Evolutionary conservation across 129 eudicot genomes (phyloP).

Genomic region (Daucus carota): DNA sequence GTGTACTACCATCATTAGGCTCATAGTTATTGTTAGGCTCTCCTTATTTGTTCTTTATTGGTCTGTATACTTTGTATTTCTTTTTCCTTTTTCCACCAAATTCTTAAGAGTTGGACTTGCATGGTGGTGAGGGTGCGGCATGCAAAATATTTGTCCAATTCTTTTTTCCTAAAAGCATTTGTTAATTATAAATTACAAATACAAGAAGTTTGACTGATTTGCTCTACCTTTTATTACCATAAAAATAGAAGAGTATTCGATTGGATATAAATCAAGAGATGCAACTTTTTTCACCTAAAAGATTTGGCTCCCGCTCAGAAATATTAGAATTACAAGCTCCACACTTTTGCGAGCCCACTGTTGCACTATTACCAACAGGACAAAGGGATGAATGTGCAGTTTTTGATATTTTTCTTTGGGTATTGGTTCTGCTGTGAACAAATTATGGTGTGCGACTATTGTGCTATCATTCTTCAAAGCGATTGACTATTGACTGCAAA

Average conservation of each 20-base stretch:
- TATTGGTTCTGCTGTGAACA: too few species aligned
- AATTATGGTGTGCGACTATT: not conserved
- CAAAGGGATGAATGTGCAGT: not conserved
- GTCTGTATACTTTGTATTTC: not conserved
- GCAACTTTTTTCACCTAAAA: not conserved
- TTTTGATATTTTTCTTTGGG: not conserved
- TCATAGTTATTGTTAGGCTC: constrained; percentile 1
- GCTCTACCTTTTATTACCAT: not conserved
- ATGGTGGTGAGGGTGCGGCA: not conserved
- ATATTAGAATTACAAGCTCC: not conserved
- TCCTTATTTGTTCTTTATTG: not conserved
- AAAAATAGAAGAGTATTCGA: not conserved
- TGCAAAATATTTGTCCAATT: not conserved
- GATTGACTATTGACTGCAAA: not conserved
- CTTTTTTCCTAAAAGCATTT: not conserved
- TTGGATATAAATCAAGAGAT: not conserved
- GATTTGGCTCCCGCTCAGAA: not conserved
- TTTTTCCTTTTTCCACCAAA: not conserved
- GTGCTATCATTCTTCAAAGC: not conserved
- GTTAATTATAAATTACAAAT: not conserved
- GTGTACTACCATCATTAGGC: not conserved
- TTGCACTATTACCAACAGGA: not conserved
- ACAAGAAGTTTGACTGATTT: not conserved
- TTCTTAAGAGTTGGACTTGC: not conserved
- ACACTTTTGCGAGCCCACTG: not conserved